Percentiles rank a stretch among this genome's conserved stretches.
Evolutionary conservation across 208 protist genomes (phyloP).

Genomic region (Leishmania guyanensis): DNA sequence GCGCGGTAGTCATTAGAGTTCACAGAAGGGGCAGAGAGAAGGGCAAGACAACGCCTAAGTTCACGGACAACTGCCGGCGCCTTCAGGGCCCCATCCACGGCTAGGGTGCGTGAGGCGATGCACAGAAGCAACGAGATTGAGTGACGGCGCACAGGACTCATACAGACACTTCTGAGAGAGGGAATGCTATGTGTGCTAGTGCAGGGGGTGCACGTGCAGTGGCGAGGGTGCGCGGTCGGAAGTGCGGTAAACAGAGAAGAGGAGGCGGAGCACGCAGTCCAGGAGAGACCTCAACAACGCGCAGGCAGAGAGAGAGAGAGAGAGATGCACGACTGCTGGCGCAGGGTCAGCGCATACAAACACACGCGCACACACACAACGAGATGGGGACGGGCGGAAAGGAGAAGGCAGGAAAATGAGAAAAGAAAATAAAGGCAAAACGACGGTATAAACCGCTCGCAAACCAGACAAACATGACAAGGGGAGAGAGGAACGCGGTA

Average conservation of each 20-base stretch:
- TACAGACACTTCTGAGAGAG: neutral
- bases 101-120: neutral
- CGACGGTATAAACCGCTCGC: conserved; percentile 14
- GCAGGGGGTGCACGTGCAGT: neutral
- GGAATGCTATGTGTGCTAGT: neutral
- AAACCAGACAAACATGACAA: conserved; percentile 1
- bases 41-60: neutral
- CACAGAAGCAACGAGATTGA: neutral
- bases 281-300: neutral
- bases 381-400: neutral
- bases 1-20: conserved; percentile 18
- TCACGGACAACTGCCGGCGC: neutral
- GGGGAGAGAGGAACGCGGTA: neutral
- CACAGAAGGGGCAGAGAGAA: neutral
- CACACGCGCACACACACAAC: no score
- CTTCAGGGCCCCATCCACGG: neutral
- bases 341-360: neutral
- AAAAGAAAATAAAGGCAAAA: neutral
- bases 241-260: neutral
- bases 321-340: neutral
- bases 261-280: neutral
- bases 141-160: neutral
- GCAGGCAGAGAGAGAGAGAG: neutral
- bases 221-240: neutral
- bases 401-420: neutral